These are phyloP conservation scores for Colletotrichum coccodes DNA, from an alignment of 2,329 filamentous ascomycete genomes.

Conservation along the genomic window DNA sequence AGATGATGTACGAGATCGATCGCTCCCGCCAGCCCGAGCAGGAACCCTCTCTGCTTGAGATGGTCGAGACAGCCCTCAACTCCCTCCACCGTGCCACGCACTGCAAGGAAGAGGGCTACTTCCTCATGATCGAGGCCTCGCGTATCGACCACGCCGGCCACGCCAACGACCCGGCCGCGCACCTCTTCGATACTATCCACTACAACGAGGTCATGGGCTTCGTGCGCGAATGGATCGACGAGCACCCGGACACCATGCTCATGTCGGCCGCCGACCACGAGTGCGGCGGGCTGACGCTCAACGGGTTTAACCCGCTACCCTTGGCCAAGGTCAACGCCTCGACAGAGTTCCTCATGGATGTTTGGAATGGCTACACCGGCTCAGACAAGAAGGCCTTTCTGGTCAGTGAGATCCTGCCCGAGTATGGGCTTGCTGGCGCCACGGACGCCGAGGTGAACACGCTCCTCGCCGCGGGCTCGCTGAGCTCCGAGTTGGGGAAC, in stretches of 20 bases:
- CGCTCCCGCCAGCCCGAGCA: constrained; percentile 39
- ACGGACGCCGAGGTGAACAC: constrained; percentile 41
- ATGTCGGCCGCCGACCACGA: constrained; percentile 53
- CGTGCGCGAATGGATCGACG: constrained; percentile 51
- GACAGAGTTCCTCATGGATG: constrained; percentile 40
- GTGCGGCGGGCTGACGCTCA: constrained; percentile 49
- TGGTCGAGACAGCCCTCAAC: constrained; percentile 49
- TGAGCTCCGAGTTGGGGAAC: constrained; percentile 40
- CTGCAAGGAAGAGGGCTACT: constrained; percentile 46
- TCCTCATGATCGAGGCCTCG: constrained; percentile 51
- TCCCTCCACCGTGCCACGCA: constrained; percentile 46
- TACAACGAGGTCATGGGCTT: constrained; percentile 50
- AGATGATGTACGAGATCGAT: constrained; percentile 48
- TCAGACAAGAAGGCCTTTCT: constrained; percentile 43
- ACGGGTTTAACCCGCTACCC: constrained; percentile 46
- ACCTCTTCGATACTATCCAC: constrained; percentile 55
- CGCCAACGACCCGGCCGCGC: constrained; percentile 64
- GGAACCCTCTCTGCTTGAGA: constrained; percentile 52
- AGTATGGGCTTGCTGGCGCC: constrained; percentile 43
- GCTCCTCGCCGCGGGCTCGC: constrained; percentile 39
- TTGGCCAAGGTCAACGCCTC: constrained; percentile 43
- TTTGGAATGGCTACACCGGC: constrained; percentile 41
- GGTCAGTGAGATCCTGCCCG: constrained; percentile 40
- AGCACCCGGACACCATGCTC: constrained; percentile 48
- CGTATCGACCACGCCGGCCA: constrained; percentile 53